Evolutionary conservation across 371 early-diverging fungal species (phyloP).

Genomic region (Mortierella sp.): DNA sequence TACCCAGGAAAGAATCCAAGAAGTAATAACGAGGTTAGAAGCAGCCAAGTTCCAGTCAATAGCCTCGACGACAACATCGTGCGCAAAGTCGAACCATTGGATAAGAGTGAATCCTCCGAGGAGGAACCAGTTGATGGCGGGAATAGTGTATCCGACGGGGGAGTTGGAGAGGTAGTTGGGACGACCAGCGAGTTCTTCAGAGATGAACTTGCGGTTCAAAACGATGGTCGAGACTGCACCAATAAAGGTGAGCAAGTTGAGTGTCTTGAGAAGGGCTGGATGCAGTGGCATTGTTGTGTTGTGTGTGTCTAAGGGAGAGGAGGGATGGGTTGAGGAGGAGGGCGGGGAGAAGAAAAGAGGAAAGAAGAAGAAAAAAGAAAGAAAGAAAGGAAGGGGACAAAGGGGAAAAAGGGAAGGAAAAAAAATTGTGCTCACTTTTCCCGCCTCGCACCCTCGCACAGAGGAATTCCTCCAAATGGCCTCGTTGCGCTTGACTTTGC

Average conservation of each 20-base stretch:
- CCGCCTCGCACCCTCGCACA: background rate
- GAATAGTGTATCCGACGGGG: constrained; percentile 36
- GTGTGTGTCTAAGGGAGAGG: background rate
- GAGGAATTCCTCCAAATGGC: background rate
- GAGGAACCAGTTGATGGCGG: constrained; percentile 45
- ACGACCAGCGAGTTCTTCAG: background rate
- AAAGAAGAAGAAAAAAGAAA: background rate
- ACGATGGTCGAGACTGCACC: constrained; percentile 29
- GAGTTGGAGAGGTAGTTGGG: constrained; percentile 45
- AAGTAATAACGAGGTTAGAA: constrained; percentile 34
- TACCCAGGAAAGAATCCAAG: constrained; percentile 53
- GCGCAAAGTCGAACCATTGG: constrained; percentile 53
- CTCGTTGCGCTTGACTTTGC: background rate
- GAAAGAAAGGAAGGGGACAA: background rate
- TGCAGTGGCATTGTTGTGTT: constrained; percentile 28
- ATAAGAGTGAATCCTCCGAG: constrained; percentile 42
- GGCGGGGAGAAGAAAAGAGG: constrained; percentile 5
- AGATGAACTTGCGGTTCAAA: constrained; percentile 30
- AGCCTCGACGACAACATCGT: constrained; percentile 54
- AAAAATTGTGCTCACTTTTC: constrained; percentile 10
- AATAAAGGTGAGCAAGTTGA: constrained; percentile 43
- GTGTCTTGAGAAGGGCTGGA: constrained; percentile 44
- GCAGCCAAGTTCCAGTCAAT: constrained; percentile 40
- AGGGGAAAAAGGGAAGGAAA: background rate
- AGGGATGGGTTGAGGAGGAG: constrained; percentile 1